Evolutionary conservation across 2,329 filamentous ascomycete genomes (phyloP).

Genomic region (Colletotrichum theobromicola): DNA sequence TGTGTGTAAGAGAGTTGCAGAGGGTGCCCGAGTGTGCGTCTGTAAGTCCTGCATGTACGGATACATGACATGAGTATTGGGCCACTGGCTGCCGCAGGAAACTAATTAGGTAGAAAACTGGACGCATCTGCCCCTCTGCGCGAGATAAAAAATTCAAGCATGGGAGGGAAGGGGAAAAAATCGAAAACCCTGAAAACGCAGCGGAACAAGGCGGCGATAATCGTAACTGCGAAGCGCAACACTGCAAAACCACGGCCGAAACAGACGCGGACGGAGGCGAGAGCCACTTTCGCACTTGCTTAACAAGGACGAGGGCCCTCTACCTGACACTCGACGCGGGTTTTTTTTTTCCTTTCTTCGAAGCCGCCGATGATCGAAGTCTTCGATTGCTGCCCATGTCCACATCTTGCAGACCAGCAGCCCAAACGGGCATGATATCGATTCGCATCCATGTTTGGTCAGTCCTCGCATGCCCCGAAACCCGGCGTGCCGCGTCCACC

Average conservation of each 20-base stretch:
- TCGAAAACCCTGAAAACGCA: not conserved
- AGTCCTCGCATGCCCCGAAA: conserved; percentile 20
- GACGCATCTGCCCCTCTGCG: not conserved
- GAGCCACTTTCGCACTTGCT: not conserved
- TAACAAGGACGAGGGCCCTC: not conserved
- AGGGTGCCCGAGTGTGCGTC: not conserved
- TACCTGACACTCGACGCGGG: not conserved
- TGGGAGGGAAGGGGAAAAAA: not conserved
- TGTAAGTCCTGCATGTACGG: not conserved
- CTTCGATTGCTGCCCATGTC: not conserved
- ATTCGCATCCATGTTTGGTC: not conserved
- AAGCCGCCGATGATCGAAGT: not conserved
- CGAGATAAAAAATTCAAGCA: not conserved
- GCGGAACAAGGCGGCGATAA: conserved; percentile 8
- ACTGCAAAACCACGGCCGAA: conserved; percentile 2
- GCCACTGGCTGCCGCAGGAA: not conserved
- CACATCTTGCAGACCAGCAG: not conserved
- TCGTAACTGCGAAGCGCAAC: conserved; percentile 12
- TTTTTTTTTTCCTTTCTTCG: not conserved
- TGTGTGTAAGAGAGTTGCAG: not conserved
- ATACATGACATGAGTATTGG: not conserved
- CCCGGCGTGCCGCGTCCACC: conserved; percentile 16
- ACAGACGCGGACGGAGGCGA: conserved; percentile 2
- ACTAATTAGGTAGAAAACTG: not conserved
- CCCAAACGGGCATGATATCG: conserved; percentile 2